Evolutionary conservation across 2,329 filamentous ascomycete genomes (phyloP).

Genomic region (Parastagonospora avenae): DNA sequence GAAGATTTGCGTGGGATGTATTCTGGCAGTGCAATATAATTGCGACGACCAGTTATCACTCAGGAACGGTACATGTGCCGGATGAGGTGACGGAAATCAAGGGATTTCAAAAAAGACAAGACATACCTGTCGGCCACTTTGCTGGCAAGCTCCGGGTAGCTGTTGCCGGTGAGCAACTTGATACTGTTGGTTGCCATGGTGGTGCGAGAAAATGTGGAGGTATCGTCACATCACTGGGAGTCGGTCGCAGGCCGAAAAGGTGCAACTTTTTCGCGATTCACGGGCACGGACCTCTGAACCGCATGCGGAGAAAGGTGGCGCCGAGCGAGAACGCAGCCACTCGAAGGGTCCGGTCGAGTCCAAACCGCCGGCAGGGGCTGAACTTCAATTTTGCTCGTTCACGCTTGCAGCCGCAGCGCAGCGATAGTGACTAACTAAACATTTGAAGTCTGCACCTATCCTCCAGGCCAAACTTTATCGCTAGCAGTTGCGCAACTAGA

Average conservation of each 20-base stretch:
- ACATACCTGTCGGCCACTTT: conserved; percentile 69
- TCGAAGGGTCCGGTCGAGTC: no score
- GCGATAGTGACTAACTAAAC: no score
- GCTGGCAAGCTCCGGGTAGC: conserved; percentile 73
- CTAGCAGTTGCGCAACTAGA: no score
- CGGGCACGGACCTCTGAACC: conserved; percentile 17
- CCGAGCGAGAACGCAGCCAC: conserved; percentile 2
- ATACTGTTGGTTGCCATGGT: conserved; percentile 74
- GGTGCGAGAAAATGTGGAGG: conserved; percentile 16
- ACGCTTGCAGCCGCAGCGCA: no score
- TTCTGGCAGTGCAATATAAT: not conserved
- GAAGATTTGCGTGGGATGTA: no score
- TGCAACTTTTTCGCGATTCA: conserved; percentile 26
- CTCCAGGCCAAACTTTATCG: no score
- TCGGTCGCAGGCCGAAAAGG: conserved; percentile 15
- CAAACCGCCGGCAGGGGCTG: no score
- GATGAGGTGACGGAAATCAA: not conserved
- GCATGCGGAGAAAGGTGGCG: conserved; percentile 23
- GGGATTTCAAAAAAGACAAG: conserved; percentile 5
- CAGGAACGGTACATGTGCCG: no score
- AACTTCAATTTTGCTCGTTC: no score
- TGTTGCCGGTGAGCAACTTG: conserved; percentile 76
- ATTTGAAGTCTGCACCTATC: no score
- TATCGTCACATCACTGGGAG: conserved; percentile 23
- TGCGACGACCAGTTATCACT: no score